A percentile compares a stretch with the other conserved stretches of the same genome.
These are phyloP conservation scores for Calendula officinalis DNA, from an alignment of 129 eudicot species.

Conservation along the genomic window DNA sequence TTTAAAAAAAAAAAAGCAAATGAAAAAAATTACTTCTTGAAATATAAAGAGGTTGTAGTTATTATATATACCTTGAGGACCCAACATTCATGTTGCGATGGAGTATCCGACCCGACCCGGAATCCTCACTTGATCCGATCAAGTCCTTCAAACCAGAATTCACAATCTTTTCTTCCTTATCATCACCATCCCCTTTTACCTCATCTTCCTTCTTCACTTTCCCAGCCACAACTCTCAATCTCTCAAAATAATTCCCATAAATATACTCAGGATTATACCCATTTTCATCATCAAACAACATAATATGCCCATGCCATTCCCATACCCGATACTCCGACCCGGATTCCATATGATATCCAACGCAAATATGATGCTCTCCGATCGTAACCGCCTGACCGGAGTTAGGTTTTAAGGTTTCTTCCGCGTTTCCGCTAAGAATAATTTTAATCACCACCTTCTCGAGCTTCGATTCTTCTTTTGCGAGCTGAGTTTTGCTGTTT, in stretches of 20 bases:
- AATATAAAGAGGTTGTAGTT: not conserved
- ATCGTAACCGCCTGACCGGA: slow-evolving; percentile 83
- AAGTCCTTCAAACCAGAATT: slow-evolving; percentile 71
- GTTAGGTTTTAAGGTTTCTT: slow-evolving; percentile 75
- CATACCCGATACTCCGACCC: slow-evolving; percentile 87
- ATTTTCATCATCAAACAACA: slow-evolving; percentile 85
- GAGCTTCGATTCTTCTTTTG: slow-evolving; percentile 76
- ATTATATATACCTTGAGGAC: slow-evolving; percentile 44
- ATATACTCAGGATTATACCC: slow-evolving; percentile 87
- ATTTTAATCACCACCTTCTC: slow-evolving; percentile 66
- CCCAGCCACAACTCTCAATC: slow-evolving; percentile 27
- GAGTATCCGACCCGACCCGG: slow-evolving; percentile 47
- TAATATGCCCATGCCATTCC: slow-evolving; percentile 98
- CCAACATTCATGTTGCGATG: slow-evolving; percentile 67
- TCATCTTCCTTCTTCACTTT: slow-evolving; percentile 18
- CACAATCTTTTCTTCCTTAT: slow-evolving; percentile 29
- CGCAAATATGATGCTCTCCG: slow-evolving; percentile 84
- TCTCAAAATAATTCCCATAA: slow-evolving; percentile 86
- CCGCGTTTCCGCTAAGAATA: slow-evolving; percentile 53
- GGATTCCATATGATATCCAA: slow-evolving; percentile 72
- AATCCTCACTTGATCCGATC: slow-evolving; percentile 44
- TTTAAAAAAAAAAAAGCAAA: not conserved
- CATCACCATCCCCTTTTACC: slow-evolving; percentile 15
- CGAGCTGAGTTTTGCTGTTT: slow-evolving; percentile 45
- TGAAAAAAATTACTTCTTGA: not conserved